These are phyloP conservation scores for Boletus sp. DNA, from an alignment of 768 basidiomycete genomes.

Conservation along the genomic window DNA sequence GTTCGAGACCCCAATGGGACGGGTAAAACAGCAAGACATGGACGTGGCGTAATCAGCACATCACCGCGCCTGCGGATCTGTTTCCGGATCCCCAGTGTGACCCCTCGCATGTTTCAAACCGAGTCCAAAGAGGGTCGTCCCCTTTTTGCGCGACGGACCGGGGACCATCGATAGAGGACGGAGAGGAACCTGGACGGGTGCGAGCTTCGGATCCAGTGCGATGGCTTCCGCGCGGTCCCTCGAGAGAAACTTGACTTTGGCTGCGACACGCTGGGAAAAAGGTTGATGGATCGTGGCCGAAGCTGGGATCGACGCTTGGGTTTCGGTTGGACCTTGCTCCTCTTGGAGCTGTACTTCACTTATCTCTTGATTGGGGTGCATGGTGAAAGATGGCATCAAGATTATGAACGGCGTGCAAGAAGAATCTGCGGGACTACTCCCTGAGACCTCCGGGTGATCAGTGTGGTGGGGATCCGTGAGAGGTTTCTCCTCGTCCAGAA, in stretches of 20 bases:
- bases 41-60: neutral
- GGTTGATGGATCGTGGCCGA: neutral
- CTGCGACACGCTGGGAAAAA: conserved; percentile 9
- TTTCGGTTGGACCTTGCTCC: neutral
- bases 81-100: neutral
- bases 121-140: conserved; percentile 22
- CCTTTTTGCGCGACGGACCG: conserved; percentile 15
- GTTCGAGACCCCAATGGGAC: neutral
- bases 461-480: conserved; percentile 5
- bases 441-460: conserved; percentile 1
- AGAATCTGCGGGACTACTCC: conserved; percentile 10
- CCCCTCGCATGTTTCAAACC: conserved; percentile 9
- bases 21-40: neutral
- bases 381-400: conserved; percentile 15
- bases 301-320: neutral
- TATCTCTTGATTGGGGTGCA: conserved; percentile 1
- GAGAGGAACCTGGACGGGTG: conserved; percentile 32
- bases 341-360: neutral
- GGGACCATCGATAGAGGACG: conserved; percentile 28
- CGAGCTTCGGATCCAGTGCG: conserved; percentile 31
- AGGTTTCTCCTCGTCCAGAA: conserved; percentile 18
- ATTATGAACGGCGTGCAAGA: conserved; percentile 15
- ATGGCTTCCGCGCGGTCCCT: conserved; percentile 27
- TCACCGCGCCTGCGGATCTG: conserved; percentile 6
- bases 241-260: conserved; percentile 22